Base-by-base conservation (phyloP, 2,329 filamentous ascomycete species). In the Epichloe scottii region DNA sequence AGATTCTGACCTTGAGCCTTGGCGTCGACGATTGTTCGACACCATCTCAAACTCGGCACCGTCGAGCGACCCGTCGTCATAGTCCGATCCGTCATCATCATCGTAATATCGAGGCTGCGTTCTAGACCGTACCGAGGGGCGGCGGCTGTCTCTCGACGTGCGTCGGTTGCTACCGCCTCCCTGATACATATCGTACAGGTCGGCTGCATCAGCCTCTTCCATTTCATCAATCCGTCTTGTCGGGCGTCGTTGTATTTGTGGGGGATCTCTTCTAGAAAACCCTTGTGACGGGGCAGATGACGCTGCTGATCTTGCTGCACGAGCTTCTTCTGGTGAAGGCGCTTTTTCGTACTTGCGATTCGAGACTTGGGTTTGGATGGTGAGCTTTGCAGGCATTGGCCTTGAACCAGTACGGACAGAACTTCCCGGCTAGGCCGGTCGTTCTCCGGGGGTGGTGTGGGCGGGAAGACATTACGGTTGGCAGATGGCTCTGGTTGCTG, bases 401-500 rank as follows among this genome's bases (percentile, higher is more conserved):
- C 78, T 83, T 46, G 73, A 71, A 2, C 79, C 79, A 58, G 73
- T 81, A 53, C 79, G 77, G 46, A 83, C 77, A n/a, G 80, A 84
- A 30, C 74, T 73, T 48, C 71, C 21, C 81, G 74, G 56, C 69
- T 76, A 59, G 77, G 71, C 42, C 84, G 85, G 58, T 96, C 89
- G 55, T 80, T 79, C 72, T 98, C 93, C 5, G 93, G 93, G 6
- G 93, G 93, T 40, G 93, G 93, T n/a, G 93, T 97, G n/a, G 93
- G 93, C 17, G 93, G 93, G 71, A 97, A 96, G 55, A 91, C 79
- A 60, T 87, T 87, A 60, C 89, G 82, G 63, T 79, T 81, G 56
- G 82, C 73, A 0, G 88, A 87, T 8, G 89, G 88, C 63, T 93
- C 89, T 17, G 87, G 93, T 63, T 93, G 88, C 61, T 94, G 88